A percentile compares a stretch with the other conserved stretches of the same genome.
These are phyloP conservation scores for Paramecium caudatum DNA, from an alignment of 73 alveolate genomes.

Conservation along the genomic window DNA sequence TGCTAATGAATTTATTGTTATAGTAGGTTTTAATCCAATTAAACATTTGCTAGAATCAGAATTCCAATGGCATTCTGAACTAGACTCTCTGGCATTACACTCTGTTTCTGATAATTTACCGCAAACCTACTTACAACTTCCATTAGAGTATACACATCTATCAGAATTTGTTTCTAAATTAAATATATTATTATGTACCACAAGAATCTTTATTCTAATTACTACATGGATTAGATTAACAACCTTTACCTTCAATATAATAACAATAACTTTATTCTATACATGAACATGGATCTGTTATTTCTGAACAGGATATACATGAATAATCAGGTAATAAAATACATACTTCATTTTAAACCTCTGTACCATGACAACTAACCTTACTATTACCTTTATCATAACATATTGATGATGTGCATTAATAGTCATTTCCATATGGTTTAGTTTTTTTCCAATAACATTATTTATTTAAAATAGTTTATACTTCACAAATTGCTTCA, in stretches of 20 bases:
- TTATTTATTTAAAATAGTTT: neutral
- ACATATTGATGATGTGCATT: neutral
- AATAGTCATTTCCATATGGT: neutral
- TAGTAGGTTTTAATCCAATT: neutral
- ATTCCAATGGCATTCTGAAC: neutral
- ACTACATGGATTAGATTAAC: neutral
- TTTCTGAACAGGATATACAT: conserved; percentile 18
- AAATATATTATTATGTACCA: neutral
- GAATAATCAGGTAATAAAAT: neutral
- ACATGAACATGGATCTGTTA: conserved; percentile 14
- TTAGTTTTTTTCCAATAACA: neutral
- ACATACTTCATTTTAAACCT: neutral
- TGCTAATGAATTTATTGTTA: neutral
- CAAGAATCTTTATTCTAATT: neutral
- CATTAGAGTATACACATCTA: neutral
- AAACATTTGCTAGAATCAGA: neutral
- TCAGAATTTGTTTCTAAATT: neutral
- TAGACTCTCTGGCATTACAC: neutral
- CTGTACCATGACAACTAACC: conserved; percentile 12
- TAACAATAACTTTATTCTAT: neutral
- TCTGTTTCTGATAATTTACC: neutral
- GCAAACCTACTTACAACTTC: neutral
- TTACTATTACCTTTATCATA: conserved; percentile 1
- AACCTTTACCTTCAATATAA: neutral
- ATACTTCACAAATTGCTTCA: neutral